Evolutionary conservation across 495 filamentous ascomycete species (phyloP).

Genomic region (Tetracladium setigerum): DNA sequence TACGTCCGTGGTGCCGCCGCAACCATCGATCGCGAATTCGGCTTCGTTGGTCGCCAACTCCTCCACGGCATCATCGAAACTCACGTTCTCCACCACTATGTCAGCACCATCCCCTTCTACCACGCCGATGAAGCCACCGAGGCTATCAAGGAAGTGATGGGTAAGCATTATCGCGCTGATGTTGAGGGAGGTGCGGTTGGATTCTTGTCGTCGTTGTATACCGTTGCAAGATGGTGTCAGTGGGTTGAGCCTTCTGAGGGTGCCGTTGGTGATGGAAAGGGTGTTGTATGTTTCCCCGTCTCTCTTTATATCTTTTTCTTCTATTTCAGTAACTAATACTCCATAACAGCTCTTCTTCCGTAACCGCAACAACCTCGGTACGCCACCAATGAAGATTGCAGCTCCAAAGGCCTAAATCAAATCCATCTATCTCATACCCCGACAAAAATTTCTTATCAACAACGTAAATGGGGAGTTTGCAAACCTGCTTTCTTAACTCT

Average conservation of each 20-base stretch:
- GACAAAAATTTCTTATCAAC: too few relatives aligned
- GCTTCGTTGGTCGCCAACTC: slow-evolving; percentile 78
- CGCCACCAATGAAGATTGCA: slow-evolving; percentile 46
- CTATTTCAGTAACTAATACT: background rate
- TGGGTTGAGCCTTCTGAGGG: slow-evolving; percentile 67
- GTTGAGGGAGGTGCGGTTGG: slow-evolving; percentile 54
- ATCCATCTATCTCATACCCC: too few relatives aligned
- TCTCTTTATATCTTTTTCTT: too few relatives aligned
- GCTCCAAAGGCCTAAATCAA: too few relatives aligned
- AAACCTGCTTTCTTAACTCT: background rate
- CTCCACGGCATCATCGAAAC: slow-evolving; percentile 91
- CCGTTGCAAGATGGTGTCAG: slow-evolving; percentile 60
- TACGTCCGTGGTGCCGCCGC: slow-evolving; percentile 79
- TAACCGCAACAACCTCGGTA: slow-evolving; percentile 69
- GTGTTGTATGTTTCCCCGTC: slow-evolving; percentile 30
- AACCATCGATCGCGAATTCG: slow-evolving; percentile 84
- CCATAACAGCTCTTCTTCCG: slow-evolving; percentile 48
- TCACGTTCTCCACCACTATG: slow-evolving; percentile 85
- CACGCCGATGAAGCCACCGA: slow-evolving; percentile 82
- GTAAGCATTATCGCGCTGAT: slow-evolving; percentile 69
- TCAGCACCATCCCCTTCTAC: slow-evolving; percentile 83
- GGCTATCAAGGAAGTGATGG: slow-evolving; percentile 78
- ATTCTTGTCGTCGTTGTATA: slow-evolving; percentile 57
- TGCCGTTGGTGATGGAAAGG: slow-evolving; percentile 53
- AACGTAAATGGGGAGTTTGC: background rate